These are phyloP conservation scores for Biscogniauxia sp. DNA, from an alignment of 2,329 filamentous ascomycete genomes.

Conservation along the genomic window DNA sequence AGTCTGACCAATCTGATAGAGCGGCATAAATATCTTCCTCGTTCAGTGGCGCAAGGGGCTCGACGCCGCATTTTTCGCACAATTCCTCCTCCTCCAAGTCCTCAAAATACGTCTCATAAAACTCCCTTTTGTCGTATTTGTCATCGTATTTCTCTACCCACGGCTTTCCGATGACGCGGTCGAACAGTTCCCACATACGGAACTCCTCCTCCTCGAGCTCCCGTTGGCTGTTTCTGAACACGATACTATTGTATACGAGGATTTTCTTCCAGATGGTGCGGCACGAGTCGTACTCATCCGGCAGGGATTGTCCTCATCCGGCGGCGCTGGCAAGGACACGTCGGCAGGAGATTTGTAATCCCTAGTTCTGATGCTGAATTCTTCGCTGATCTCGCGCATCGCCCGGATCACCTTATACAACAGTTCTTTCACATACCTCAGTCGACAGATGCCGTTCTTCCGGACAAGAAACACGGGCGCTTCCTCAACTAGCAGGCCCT, in stretches of 20 bases:
- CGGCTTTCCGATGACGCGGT: constrained; percentile 31
- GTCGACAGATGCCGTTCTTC: constrained; percentile 37
- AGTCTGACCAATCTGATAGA: too few species aligned
- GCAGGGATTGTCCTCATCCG: constrained; percentile 42
- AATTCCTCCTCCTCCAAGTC: constrained; percentile 24
- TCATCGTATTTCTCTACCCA: constrained; percentile 32
- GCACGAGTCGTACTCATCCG: constrained; percentile 38
- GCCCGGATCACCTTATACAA: constrained; percentile 46
- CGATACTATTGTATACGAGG: constrained; percentile 27
- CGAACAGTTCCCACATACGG: constrained; percentile 50
- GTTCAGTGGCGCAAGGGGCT: constrained; percentile 30
- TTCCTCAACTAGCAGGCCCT: constrained; percentile 50
- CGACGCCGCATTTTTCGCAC: constrained; percentile 32
- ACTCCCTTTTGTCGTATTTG: constrained; percentile 28
- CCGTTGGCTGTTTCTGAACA: constrained; percentile 6
- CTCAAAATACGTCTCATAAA: constrained; percentile 28
- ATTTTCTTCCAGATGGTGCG: constrained; percentile 52
- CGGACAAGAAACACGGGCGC: constrained; percentile 43
- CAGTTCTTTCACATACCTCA: constrained; percentile 34
- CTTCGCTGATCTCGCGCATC: constrained; percentile 24
- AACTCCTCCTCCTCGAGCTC: constrained; percentile 36
- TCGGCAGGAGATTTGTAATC: constrained; percentile 24
- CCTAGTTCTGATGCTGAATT: constrained; percentile 31
- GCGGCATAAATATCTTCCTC: constrained; percentile 24
- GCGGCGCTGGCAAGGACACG: constrained; percentile 40